Conservation (phyloP, 805 yeast species). For the Candida taoyuanica region DNA sequence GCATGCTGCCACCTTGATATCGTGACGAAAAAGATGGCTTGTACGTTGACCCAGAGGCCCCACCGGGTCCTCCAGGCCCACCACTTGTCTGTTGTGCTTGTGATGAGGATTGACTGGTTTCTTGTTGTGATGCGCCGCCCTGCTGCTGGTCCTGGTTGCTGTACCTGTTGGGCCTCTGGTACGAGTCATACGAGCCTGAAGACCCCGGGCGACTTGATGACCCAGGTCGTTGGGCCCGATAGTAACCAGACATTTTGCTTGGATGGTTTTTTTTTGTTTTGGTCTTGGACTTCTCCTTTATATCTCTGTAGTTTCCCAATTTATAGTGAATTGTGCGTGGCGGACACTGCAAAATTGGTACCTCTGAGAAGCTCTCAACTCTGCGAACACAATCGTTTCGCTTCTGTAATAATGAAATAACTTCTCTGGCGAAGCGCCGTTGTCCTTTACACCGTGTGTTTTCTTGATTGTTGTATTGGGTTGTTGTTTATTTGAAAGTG, state of each 20-base stretch:
- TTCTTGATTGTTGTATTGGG: neutral
- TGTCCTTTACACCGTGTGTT: no score
- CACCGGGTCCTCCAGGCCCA: no score
- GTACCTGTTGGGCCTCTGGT: slow-evolving; percentile 6
- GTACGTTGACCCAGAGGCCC: slow-evolving; percentile 10
- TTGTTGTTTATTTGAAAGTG: slow-evolving; percentile 4
- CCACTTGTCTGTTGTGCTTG: neutral
- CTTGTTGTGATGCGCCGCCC: no score
- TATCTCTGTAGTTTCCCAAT: no score
- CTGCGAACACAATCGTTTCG: neutral
- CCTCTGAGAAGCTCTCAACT: slow-evolving; percentile 2
- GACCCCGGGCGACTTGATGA: slow-evolving; percentile 10
- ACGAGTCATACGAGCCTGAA: slow-evolving; percentile 5
- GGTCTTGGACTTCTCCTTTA: no score
- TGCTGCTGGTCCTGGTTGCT: slow-evolving; percentile 1
- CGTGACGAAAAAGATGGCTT: slow-evolving; percentile 8
- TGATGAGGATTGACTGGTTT: neutral
- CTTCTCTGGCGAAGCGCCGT: slow-evolving; percentile 1
- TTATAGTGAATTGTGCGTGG: neutral
- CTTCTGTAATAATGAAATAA: neutral
- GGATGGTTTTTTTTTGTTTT: no score
- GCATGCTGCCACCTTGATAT: slow-evolving; percentile 1
- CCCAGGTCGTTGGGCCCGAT: slow-evolving; percentile 16
- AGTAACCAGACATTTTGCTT: slow-evolving; percentile 16
- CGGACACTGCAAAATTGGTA: slow-evolving; percentile 2